phyloP scores from a whole-genome alignment of 2,329 filamentous ascomycete species.

The Escovopsis sp. region DNA sequence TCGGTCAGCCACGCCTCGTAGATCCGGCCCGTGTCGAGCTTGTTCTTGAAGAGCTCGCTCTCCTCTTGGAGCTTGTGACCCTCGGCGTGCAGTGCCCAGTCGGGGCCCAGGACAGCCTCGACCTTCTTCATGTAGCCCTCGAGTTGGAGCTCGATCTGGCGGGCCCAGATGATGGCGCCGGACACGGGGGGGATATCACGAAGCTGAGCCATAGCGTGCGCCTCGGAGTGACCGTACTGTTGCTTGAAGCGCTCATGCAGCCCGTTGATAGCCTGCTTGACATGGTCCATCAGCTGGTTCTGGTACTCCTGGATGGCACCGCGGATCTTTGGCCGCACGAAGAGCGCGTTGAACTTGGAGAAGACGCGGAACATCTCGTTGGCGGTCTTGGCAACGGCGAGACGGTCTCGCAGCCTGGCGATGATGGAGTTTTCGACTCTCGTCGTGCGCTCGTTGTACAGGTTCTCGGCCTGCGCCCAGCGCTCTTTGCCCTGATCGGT shows the following conservation, averaged over 20 bases:
- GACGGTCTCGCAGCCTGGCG: slow-evolving; percentile 74
- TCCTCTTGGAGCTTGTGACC: slow-evolving; percentile 88
- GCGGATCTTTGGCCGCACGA: slow-evolving; percentile 96
- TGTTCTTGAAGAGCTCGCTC: slow-evolving; percentile 87
- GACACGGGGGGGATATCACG: slow-evolving; percentile 92
- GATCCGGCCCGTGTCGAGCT: slow-evolving; percentile 84
- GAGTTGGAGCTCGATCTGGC: slow-evolving; percentile 91
- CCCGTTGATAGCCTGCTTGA: slow-evolving; percentile 86
- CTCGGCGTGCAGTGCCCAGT: slow-evolving; percentile 89
- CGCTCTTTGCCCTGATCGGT: slow-evolving; percentile 75
- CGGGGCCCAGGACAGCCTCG: slow-evolving; percentile 88
- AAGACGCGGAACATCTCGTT: slow-evolving; percentile 99
- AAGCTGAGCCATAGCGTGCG: slow-evolving; percentile 94
- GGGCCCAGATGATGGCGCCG: slow-evolving; percentile 93
- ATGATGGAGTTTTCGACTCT: slow-evolving; percentile 99
- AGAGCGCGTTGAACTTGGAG: slow-evolving; percentile 97
- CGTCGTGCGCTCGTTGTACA: slow-evolving; percentile 94
- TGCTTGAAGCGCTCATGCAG: slow-evolving; percentile 97
- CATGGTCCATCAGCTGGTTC: slow-evolving; percentile 92
- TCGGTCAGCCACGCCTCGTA: slow-evolving; percentile 94
- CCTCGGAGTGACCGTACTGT: slow-evolving; percentile 95
- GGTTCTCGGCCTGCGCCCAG: slow-evolving; percentile 88
- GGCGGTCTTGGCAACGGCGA: slow-evolving; percentile 90
- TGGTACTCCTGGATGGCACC: slow-evolving; percentile 97
- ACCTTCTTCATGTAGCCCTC: slow-evolving; percentile 98